These are phyloP conservation scores for Athelia sp. DNA, from an alignment of 1,284 basidiomycete genomes.

Conservation along the genomic window DNA sequence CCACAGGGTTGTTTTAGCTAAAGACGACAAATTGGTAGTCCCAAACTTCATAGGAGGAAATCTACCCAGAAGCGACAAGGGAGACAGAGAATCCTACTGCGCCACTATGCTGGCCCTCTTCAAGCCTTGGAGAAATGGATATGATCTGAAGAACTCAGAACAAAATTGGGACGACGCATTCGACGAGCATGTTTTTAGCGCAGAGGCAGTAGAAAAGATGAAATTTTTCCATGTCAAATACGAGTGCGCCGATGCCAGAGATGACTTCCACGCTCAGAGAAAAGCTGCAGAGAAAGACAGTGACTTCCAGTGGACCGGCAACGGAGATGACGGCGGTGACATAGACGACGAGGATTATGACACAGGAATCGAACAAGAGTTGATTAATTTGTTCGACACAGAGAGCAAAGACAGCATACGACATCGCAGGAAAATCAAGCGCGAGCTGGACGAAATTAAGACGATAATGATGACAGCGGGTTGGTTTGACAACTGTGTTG, in stretches of 20 bases:
- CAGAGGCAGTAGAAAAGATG: constrained; percentile 15
- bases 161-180: constrained; percentile 22
- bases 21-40: neutral
- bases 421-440: too few species aligned
- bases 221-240: constrained; percentile 24
- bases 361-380: neutral
- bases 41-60: constrained; percentile 23
- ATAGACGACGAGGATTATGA: neutral
- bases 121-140: constrained; percentile 22
- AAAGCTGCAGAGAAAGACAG: neutral
- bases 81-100: constrained; percentile 27
- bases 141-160: constrained; percentile 15
- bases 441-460: too few species aligned
- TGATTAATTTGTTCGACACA: too few species aligned
- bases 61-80: constrained; percentile 23
- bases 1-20: neutral
- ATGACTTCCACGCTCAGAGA: constrained; percentile 25
- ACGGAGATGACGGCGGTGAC: neutral
- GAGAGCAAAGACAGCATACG: too few species aligned
- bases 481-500: too few species aligned
- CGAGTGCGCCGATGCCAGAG: constrained; percentile 27
- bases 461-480: too few species aligned
- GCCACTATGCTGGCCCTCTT: constrained; percentile 26
- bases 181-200: constrained; percentile 4
- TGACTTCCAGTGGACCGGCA: neutral